phyloP scores from a whole-genome alignment of 768 basidiomycete species.

The Lactarius sanguifluus region DNA sequence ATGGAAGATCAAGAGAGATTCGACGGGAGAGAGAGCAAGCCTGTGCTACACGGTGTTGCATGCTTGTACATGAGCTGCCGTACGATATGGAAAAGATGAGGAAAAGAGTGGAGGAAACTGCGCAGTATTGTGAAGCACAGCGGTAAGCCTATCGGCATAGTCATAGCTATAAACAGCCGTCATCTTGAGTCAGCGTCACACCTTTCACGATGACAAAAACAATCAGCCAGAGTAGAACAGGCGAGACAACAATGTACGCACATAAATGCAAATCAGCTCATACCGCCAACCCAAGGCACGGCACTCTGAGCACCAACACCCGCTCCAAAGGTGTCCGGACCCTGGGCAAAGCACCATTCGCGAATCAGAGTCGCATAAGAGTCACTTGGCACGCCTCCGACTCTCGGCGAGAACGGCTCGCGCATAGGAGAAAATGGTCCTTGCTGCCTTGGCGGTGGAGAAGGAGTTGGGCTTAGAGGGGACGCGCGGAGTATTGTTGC shows the following conservation, averaged over 20 bases:
- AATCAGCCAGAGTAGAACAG: background rate
- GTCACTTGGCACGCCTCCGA: conserved; percentile 12
- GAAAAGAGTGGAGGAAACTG: background rate
- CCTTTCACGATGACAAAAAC: background rate
- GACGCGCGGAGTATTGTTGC: conserved; percentile 7
- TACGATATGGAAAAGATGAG: background rate
- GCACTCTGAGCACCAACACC: conserved; percentile 22
- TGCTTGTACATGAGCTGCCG: conserved; percentile 13
- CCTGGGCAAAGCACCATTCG: conserved; percentile 31
- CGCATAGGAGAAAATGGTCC: conserved; percentile 20
- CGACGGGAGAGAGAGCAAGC: background rate
- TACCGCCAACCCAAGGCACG: conserved; percentile 25
- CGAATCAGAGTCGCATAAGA: conserved; percentile 28
- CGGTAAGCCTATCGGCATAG: conserved; percentile 11
- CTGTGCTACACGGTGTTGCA: conserved; percentile 2
- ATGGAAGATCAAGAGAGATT: conserved; percentile 20
- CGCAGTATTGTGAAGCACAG: conserved; percentile 2
- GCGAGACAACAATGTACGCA: background rate
- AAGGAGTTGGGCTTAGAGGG: conserved; percentile 19
- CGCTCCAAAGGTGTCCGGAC: conserved; percentile 20
- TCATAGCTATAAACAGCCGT: conserved; percentile 23
- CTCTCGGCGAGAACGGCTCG: conserved; percentile 19
- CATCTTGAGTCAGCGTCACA: background rate
- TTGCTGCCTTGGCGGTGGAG: conserved; percentile 22
- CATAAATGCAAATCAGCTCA: conserved; percentile 14